Evolutionary conservation across 805 yeast species (phyloP).

Genomic region (Saturnispora quitensis): DNA sequence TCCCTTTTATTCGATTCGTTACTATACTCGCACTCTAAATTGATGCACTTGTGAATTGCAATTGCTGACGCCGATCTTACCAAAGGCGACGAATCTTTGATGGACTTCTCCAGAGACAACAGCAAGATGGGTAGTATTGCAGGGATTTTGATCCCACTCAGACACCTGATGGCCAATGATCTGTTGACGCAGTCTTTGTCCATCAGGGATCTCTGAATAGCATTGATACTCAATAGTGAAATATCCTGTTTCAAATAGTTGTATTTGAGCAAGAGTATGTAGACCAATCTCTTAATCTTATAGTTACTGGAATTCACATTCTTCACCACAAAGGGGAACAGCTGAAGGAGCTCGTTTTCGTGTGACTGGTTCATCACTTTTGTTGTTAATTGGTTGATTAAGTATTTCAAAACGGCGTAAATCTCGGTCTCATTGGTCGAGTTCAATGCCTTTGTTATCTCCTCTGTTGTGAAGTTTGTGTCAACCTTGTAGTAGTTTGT

Average conservation of each 20-base stretch:
- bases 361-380: constrained; percentile 2
- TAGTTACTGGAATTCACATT: constrained; percentile 63
- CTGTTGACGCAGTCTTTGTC: constrained; percentile 64
- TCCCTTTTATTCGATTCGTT: constrained; percentile 10
- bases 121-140: constrained; percentile 74
- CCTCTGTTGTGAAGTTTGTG: constrained; percentile 42
- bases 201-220: constrained; percentile 73
- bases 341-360: constrained; percentile 35
- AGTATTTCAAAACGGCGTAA: constrained; percentile 48
- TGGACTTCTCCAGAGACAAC: constrained; percentile 60
- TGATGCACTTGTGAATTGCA: constrained; percentile 53
- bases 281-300: constrained; percentile 66
- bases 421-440: constrained; percentile 47
- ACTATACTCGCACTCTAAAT: constrained; percentile 25
- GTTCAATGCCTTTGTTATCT: constrained; percentile 54
- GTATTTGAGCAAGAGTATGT: constrained; percentile 61
- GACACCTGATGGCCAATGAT: constrained; percentile 64
- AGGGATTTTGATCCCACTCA: constrained; percentile 75
- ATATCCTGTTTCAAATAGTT: constrained; percentile 82
- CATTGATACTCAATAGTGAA: constrained; percentile 83
- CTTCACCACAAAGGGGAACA: constrained; percentile 83
- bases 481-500: constrained; percentile 17
- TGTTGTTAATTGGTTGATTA: constrained; percentile 36
- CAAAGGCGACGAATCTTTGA: constrained; percentile 60
- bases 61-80: constrained; percentile 77